Conservation (phyloP, 176 grass and related monocot species). For the Chloris gayana region DNA sequence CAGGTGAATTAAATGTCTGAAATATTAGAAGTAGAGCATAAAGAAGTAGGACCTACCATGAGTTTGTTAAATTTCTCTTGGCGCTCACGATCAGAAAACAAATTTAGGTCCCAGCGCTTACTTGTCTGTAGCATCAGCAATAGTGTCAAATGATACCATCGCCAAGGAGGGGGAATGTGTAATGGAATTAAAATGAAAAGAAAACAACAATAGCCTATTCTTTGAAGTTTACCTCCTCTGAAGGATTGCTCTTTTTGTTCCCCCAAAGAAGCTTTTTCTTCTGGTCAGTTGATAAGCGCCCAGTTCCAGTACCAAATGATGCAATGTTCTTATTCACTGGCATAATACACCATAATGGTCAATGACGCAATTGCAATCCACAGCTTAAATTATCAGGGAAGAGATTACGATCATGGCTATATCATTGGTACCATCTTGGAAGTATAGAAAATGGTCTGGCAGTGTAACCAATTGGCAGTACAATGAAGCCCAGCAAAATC, state of each 20-base stretch:
- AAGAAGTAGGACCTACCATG: conserved; percentile 71
- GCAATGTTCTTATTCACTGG: conserved; percentile 88
- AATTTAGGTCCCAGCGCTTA: conserved; percentile 73
- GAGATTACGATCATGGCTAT: neutral
- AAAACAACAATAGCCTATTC: neutral
- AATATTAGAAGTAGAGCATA: neutral
- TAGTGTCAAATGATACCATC: conserved; percentile 20
- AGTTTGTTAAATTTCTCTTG: conserved; percentile 99
- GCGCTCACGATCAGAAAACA: conserved; percentile 82
- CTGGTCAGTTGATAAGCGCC: conserved; percentile 71
- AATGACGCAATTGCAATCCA: conserved; percentile 17
- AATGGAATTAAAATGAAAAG: conserved; percentile 10
- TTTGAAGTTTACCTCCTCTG: conserved; percentile 63
- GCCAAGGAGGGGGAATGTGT: neutral
- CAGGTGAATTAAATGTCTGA: neutral
- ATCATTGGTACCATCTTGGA: conserved; percentile 6
- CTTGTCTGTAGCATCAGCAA: conserved; percentile 49
- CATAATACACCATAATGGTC: neutral
- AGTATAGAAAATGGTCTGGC: neutral
- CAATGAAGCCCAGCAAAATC: conserved; percentile 17
- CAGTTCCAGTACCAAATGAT: conserved; percentile 61
- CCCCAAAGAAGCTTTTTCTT: conserved; percentile 99
- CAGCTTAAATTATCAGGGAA: conserved; percentile 15
- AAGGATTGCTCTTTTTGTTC: conserved; percentile 74
- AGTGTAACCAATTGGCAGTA: conserved; percentile 1